Evolutionary conservation across 2,329 filamentous ascomycete genomes (phyloP), one percentile per base, ranked within the genome.

Genomic region (Rugonectria rugulosa): DNA sequence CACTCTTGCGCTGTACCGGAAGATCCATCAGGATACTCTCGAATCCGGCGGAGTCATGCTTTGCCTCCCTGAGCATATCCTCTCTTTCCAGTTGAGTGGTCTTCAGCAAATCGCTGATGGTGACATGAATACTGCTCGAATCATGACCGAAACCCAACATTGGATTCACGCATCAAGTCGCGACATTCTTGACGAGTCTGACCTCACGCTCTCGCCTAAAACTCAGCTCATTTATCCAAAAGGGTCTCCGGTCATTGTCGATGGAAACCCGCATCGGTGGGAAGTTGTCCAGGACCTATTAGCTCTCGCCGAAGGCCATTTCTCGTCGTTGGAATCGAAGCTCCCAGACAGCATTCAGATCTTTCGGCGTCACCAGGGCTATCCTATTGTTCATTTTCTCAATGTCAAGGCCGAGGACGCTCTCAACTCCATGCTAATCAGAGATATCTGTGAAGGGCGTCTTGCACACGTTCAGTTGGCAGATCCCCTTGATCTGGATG

Each of bases 111-210:
- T 88, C 0, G 77, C 79, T 0, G 81, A 87, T 41, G 68, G 70
- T 2, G 70, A 76, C 3, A 49, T 76, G 0, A 47, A 68, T 0
- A 71, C 80, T 27, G 80, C 81, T 0, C 66, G 61, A 0, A 63
- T 61, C 1, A 83, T 89, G 78, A 72, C 87, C 2, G 66, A 70
- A 0, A 75, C 77, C 0, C 82, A 88, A 23, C 54, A 68, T 0
- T 84, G 80, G 74, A 66, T 89, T 6, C 72, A 81, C 3, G 54
- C 56, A 0, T 64, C 73, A 2, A 81, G 78, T 3, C 78, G 87
- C 0, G 87, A 91, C 63, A 75, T 90, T 0, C 70, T 90, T 0
- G 88, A 90, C 57, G 88, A 90, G 63, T 87, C 79, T 2, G 84
- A 87, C 56, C 76, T 80, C 32, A 85, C 80, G 0, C 68, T 87